These are phyloP conservation scores for Acer campestre DNA, from an alignment of 345 rosid species.

Conservation along the genomic window DNA sequence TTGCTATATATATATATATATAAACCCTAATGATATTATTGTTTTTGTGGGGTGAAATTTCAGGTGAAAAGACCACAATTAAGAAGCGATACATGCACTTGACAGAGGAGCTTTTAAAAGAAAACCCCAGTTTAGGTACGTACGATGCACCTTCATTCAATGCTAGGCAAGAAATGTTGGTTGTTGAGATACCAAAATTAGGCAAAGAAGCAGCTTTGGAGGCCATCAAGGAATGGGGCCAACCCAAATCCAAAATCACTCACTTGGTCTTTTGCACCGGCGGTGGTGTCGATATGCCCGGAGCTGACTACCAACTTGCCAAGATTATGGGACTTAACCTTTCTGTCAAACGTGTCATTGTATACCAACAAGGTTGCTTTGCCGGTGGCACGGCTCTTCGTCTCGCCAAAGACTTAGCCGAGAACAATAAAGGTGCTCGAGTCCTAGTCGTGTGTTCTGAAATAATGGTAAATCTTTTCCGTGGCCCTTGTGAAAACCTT, in stretches of 20 bases:
- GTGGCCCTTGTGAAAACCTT: constrained; percentile 39
- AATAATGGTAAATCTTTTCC: constrained; percentile 41
- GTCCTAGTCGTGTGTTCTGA: no score
- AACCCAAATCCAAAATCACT: no score
- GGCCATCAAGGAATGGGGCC: neutral
- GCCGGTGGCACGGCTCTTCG: neutral
- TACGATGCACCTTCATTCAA: neutral
- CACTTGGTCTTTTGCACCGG: constrained; percentile 39
- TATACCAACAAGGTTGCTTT: constrained; percentile 55
- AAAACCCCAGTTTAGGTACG: no score
- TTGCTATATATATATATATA: no score
- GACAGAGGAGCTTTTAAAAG: no score
- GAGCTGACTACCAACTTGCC: constrained; percentile 55
- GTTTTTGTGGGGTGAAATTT: neutral
- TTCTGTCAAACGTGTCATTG: constrained; percentile 46
- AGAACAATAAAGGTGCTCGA: no score
- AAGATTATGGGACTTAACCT: constrained; percentile 52
- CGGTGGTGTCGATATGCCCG: constrained; percentile 56
- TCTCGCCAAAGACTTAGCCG: no score
- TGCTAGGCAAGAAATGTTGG: constrained; percentile 43
- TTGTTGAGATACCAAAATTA: constrained; percentile 41
- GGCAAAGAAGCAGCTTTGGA: constrained; percentile 51
- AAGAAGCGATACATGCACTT: no score
- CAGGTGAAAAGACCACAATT: neutral
- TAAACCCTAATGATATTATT: no score